Base-by-base conservation (phyloP, 768 basidiomycete genomes). In the Hygrophoropsis aurantiaca region DNA sequence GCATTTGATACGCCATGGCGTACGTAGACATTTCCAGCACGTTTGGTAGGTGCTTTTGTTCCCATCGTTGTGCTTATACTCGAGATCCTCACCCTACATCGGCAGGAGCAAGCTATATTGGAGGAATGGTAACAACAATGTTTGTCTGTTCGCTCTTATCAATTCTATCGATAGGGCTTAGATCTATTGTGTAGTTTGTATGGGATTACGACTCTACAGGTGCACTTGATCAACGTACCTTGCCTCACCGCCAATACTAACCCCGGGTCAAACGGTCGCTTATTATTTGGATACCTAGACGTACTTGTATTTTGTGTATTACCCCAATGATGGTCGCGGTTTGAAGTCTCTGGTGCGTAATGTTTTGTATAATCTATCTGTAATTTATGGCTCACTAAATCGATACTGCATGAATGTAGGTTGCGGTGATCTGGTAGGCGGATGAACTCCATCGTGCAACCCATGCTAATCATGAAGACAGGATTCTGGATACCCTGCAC, bases 131-230 rank as follows among this genome's bases (percentile, higher is more conserved):
- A 19, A 39, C 58, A 38, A 44, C 37, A 20, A 46, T 52, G 58
- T 58, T 9, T 42, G 25, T 26, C 11, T 8, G 33, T 25, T 16
- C 38, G 32, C 20, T 21, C 19, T 23, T 18, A 19, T 33, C 24
- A 18, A 24, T 35, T 32, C 32, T 4, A 16, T 37, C 32, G 30
- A 7, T 21, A 24, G 3, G 39, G 40, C 24, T 21, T 25, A 40
- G 5, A 11, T 20, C 40, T 16, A 26, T 13, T 23, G 8, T 11
- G 19, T 39, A 59, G 58, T 18, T 46, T 59, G 24, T 59, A 57
- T 42, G 58, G 58, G 3, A 39, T 57, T 25, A 59, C 58, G 21
- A 59, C 53, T 46, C 58, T 59, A 40, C 58, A 59, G 48, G 58
- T 52, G 20, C 5, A 50, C 27, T 11, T 8, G 16, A n/a, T n/a